phyloP scores from a whole-genome alignment of 2,329 filamentous ascomycete species.

The Thelonectria rubi region DNA sequence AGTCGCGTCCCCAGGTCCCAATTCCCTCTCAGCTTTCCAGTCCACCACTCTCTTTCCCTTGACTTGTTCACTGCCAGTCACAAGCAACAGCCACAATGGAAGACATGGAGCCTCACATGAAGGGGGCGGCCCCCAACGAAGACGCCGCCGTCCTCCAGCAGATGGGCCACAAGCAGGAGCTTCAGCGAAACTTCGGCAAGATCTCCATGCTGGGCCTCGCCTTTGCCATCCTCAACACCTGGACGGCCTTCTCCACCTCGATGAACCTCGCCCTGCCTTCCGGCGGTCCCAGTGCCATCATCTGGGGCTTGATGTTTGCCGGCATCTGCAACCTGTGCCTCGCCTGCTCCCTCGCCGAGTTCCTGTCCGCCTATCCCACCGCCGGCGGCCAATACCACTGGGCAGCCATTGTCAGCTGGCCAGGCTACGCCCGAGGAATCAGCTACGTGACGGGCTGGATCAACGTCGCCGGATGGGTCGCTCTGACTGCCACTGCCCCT shows the following conservation, averaged over 20 bases:
- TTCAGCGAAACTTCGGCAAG: constrained; percentile 60
- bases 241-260: constrained; percentile 59
- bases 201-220: constrained; percentile 58
- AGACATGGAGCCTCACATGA: constrained; percentile 29
- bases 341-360: constrained; percentile 75
- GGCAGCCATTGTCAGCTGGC: constrained; percentile 72
- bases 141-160: constrained; percentile 54
- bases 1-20: constrained; percentile 15
- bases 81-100: constrained; percentile 30
- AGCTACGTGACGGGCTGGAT: constrained; percentile 80
- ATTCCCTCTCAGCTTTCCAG: constrained; percentile 12
- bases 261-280: constrained; percentile 67
- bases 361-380: constrained; percentile 70
- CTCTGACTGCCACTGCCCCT: constrained; percentile 73
- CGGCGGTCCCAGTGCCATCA: constrained; percentile 74
- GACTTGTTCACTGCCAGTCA: background rate
- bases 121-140: constrained; percentile 30
- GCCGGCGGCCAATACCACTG: constrained; percentile 75
- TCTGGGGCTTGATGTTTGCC: constrained; percentile 73
- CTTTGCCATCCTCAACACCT: constrained; percentile 60
- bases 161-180: constrained; percentile 59
- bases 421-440: constrained; percentile 66
- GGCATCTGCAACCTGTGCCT: constrained; percentile 76
- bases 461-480: constrained; percentile 76
- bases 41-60: background rate